Evolutionary conservation across 108 stramenopile genomes (phyloP), one percentile per base, ranked within the genome.

Genomic region (Pseudonitzschia delicatissima): DNA sequence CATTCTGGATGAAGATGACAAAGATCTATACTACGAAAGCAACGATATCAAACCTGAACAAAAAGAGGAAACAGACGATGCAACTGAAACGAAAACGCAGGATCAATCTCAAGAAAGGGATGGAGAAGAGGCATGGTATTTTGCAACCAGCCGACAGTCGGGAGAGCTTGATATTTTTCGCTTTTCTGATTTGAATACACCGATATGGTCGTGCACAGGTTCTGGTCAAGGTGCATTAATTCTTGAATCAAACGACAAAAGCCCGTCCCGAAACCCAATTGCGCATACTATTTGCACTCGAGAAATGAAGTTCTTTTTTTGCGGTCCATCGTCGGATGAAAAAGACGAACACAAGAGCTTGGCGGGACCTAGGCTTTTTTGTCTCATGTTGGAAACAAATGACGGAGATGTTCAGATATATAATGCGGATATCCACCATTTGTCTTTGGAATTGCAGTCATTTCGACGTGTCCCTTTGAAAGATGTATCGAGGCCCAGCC

Each of bases 291-390:
- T 83, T 5, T 71, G 69, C 44, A 68, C 77, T 12, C 68, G 76
- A 28, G 92, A 94, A 64, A 79, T 90, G 34, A 75, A 87, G 40
- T 81, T 91, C 37, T 94, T 94, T 65, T 81, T 80, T 26, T 67
- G 80, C 48, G 90, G 90, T 2, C 85, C 88, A 29, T 79, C 85
- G 11, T 53, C 68, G 0, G 33, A 12, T 9, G 51, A 60, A 57
- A 37, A 42, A 49, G 74, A 62, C 25, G 73, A 71, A 39, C 20
- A 7, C 8, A 2, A 48, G 47, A 64, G 47, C 61, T 55, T 74
- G 11, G 52, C 52, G 53, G 69, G 74, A 61, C 61, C 82, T 42
- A 67, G 71, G 15, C 66, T 76, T 26, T 78, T 93, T 18, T 93
- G 91, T 32, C 51, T 94, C 29, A 68, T 82, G 4, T 70, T 89